phyloP scores from a whole-genome alignment of 2,329 filamentous ascomycete species.

The Curvularia lunata region DNA sequence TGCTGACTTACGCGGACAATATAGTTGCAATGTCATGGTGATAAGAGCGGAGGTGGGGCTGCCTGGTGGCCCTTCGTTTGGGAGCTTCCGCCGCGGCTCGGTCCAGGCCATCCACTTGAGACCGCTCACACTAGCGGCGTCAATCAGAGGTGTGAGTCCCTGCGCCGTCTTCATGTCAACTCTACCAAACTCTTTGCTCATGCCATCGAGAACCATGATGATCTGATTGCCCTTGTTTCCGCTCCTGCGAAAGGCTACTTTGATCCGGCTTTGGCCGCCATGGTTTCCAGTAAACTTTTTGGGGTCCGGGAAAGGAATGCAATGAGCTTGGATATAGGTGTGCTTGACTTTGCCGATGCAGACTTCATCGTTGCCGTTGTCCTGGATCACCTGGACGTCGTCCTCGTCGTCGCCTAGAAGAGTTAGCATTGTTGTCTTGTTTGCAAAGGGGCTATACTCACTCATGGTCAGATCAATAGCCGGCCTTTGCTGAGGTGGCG shows the following conservation, averaged over 20 bases:
- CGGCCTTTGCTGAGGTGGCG: slow-evolving; percentile 15
- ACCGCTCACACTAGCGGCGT: slow-evolving; percentile 63
- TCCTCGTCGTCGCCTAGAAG: slow-evolving; percentile 65
- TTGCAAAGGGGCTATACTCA: slow-evolving; percentile 17
- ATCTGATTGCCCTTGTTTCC: slow-evolving; percentile 65
- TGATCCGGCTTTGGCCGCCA: slow-evolving; percentile 70
- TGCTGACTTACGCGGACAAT: slow-evolving; percentile 73
- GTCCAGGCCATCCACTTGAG: slow-evolving; percentile 77
- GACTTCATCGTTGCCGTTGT: slow-evolving; percentile 72
- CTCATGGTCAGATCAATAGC: slow-evolving; percentile 47
- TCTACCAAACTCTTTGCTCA: slow-evolving; percentile 74
- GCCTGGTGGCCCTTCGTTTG: slow-evolving; percentile 59
- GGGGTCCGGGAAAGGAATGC: slow-evolving; percentile 72
- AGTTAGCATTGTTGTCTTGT: slow-evolving; percentile 28
- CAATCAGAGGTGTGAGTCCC: slow-evolving; percentile 75
- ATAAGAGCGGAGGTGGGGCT: slow-evolving; percentile 33
- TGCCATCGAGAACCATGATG: slow-evolving; percentile 77
- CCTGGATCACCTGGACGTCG: slow-evolving; percentile 63
- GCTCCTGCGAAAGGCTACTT: slow-evolving; percentile 69
- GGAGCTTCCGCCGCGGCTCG: slow-evolving; percentile 66
- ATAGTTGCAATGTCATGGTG: slow-evolving; percentile 75
- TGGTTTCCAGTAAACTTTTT: slow-evolving; percentile 65
- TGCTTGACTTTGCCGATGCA: slow-evolving; percentile 80
- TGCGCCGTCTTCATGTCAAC: slow-evolving; percentile 71
- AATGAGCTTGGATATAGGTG: slow-evolving; percentile 69